These are phyloP conservation scores for Suillus subaureus DNA, from an alignment of 768 basidiomycete genomes.

Conservation along the genomic window DNA sequence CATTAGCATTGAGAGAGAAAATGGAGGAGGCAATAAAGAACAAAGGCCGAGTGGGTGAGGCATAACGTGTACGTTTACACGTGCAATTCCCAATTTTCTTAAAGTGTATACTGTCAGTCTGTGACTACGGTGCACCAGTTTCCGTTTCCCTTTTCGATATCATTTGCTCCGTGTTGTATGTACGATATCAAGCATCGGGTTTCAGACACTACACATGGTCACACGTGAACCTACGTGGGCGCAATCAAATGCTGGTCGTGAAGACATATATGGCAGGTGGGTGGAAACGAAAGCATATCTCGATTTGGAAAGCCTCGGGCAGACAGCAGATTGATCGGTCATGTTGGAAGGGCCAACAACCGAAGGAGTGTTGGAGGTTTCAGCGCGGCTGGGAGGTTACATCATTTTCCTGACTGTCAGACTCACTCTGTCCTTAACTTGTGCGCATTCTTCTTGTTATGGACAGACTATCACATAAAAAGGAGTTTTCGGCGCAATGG, in stretches of 20 bases:
- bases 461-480: too few species aligned
- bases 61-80: slow-evolving; percentile 38
- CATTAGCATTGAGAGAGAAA: slow-evolving; percentile 65
- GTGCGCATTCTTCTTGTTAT: too few species aligned
- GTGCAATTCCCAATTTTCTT: background rate
- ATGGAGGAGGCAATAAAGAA: slow-evolving; percentile 69
- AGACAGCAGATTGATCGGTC: background rate
- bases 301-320: background rate
- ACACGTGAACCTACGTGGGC: background rate
- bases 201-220: background rate
- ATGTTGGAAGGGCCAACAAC: too few species aligned
- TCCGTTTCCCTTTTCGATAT: background rate
- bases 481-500: too few species aligned
- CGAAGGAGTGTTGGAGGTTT: too few species aligned
- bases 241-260: background rate
- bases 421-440: too few species aligned
- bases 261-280: background rate
- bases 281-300: background rate
- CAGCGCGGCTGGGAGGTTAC: too few species aligned
- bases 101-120: background rate
- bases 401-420: too few species aligned
- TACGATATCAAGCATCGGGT: background rate
- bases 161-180: background rate
- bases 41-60: slow-evolving; percentile 57
- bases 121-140: background rate